Percentiles rank a stretch among this genome's conserved stretches.
Conservation (phyloP, 352 stramenopile genomes). For the Phytophthora tentaculata region DNA sequence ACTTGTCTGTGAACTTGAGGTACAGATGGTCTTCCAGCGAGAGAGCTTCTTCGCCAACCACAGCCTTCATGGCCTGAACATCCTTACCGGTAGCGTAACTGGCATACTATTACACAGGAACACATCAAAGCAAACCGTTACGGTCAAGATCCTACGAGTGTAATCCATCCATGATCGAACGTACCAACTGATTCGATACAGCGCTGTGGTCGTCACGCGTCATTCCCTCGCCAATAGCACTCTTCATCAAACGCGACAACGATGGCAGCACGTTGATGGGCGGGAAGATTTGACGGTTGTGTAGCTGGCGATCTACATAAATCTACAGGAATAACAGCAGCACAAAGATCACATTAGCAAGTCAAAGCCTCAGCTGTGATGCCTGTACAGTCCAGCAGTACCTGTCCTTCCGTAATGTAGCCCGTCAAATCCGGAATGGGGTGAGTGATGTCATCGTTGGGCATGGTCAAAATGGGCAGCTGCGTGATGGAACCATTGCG, state of each 20-base stretch:
- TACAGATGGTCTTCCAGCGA: constrained; percentile 99
- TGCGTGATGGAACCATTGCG: constrained; percentile 99
- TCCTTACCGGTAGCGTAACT: constrained; percentile 95
- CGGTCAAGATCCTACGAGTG: not conserved
- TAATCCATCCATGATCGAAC: constrained; percentile 35
- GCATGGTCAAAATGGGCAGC: constrained; percentile 99
- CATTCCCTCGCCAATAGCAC: constrained; percentile 99
- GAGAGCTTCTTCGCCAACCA: constrained; percentile 99
- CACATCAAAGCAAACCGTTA: constrained; percentile 10
- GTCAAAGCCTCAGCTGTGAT: not conserved
- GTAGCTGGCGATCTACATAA: constrained; percentile 97
- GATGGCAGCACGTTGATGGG: constrained; percentile 99
- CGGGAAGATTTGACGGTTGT: constrained; percentile 99
- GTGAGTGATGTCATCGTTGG: constrained; percentile 99
- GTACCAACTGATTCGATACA: constrained; percentile 99
- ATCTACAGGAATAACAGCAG: constrained; percentile 65
- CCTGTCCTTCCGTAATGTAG: constrained; percentile 99
- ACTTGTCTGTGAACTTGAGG: constrained; percentile 99
- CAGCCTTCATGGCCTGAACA: constrained; percentile 99
- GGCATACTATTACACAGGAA: constrained; percentile 58
- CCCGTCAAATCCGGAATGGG: constrained; percentile 99
- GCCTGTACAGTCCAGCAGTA: constrained; percentile 11
- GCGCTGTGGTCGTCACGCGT: constrained; percentile 98
- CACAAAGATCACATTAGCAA: constrained; percentile 12
- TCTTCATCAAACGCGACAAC: constrained; percentile 99